A percentile compares a stretch with the other conserved stretches of the same genome.
These are phyloP conservation scores for Haematococcus sp. DNA, from an alignment of 139 green algal genomes.

Conservation along the genomic window DNA sequence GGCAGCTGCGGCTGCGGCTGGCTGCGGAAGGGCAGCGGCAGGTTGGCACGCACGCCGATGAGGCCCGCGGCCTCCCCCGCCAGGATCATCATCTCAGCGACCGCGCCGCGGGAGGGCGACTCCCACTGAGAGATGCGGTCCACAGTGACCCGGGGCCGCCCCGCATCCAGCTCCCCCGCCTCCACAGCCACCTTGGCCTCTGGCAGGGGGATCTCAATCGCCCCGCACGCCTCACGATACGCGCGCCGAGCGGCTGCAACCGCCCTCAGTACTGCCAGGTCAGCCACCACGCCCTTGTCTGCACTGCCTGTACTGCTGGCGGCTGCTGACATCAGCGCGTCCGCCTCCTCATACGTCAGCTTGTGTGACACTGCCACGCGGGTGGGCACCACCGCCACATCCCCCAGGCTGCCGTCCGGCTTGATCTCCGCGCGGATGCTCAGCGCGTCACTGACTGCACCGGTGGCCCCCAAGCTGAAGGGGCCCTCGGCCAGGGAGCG, in stretches of 20 bases:
- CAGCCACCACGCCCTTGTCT: slow-evolving; percentile 1
- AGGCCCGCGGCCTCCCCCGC: slow-evolving; percentile 59
- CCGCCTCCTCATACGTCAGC: slow-evolving; percentile 77
- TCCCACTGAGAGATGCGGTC: slow-evolving; percentile 23
- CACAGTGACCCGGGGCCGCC: slow-evolving; percentile 19
- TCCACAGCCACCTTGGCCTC: slow-evolving; percentile 40
- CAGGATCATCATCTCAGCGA: slow-evolving; percentile 91
- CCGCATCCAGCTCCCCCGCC: slow-evolving; percentile 10
- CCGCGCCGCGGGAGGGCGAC: slow-evolving; percentile 45
- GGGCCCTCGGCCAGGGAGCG: slow-evolving; percentile 61
- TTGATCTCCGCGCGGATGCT: slow-evolving; percentile 54
- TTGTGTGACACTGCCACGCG: slow-evolving; percentile 49
- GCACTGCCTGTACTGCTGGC: neutral
- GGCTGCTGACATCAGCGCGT: slow-evolving; percentile 52
- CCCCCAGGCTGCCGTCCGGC: slow-evolving; percentile 51
- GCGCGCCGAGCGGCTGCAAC: slow-evolving; percentile 9
- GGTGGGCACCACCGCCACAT: slow-evolving; percentile 30
- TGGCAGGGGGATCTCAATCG: slow-evolving; percentile 63
- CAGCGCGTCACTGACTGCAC: slow-evolving; percentile 45
- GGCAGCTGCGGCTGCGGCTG: slow-evolving; percentile 46
- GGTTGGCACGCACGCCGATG: slow-evolving; percentile 29
- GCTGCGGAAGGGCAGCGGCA: slow-evolving; percentile 54
- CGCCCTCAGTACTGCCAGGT: slow-evolving; percentile 34
- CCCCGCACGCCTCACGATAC: slow-evolving; percentile 48
- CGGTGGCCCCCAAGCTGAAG: slow-evolving; percentile 67